Base-by-base conservation (phyloP, 1,284 basidiomycete genomes). In the Gomphus bonarii region DNA sequence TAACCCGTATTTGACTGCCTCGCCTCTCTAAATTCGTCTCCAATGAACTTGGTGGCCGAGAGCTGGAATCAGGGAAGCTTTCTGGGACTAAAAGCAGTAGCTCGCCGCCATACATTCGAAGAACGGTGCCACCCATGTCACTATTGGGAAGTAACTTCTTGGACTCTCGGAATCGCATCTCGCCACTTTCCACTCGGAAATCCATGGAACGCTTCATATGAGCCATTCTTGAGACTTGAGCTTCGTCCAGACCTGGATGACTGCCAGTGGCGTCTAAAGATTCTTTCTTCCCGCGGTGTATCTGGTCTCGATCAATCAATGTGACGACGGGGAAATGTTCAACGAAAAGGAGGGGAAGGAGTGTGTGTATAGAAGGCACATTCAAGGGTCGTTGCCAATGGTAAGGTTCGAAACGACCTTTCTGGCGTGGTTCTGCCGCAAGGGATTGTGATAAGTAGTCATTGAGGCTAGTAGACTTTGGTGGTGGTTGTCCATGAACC, bases 371-470 rank as follows among this genome's bases (percentile, higher is more conserved):
- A 3, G 75, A 67, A 33, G 73, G 35, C 72, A 69, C 3, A 66
- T 64, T 1, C 72, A 63, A n/a, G 0, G 74, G 62, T 44, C 77
- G 76, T 12, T 75, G 71, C 85, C 85, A 89, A 68, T 84, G 88
- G 61, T 82, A 79, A 0, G 85, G 84, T 61, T 88, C 85, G 59
- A 85, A 88, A 9, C 84, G 69, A 4, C 85, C 84, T 63, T 77
- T 84, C 20, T 81, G 74, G 20, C 80, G 77, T 12, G 87, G 81
- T 64, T 91, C 88, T 14, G 82, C 80, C 28, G 84, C 81, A 43
- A 88, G 68, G 2, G 88, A 91, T 11, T 89, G 73, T 0, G 84
- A 80, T 77, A 87, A 84, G 63, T 87, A 88, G 60, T 88, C 84
- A 14, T 88, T 82, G 59, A 88, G 71, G n/a, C 87, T 89, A 55